phyloP scores from a whole-genome alignment of 2,329 filamentous ascomycete genomes.

The Fusarium citri region DNA sequence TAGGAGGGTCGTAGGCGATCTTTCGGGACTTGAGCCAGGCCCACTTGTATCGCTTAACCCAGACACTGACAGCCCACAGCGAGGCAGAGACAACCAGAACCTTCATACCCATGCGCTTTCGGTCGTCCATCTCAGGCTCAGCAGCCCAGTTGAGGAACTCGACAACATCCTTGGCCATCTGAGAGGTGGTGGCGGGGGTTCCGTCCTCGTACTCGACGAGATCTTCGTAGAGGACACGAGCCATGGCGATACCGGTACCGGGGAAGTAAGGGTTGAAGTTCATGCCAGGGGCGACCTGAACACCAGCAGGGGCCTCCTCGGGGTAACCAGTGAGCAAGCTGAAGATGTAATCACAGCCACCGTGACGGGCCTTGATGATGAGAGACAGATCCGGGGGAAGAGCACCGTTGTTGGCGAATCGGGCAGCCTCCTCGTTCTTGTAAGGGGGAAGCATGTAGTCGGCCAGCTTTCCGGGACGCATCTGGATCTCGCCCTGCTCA shows the following conservation, averaged over 20 bases:
- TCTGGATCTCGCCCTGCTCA: slow-evolving; percentile 97
- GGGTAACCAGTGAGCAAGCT: slow-evolving; percentile 96
- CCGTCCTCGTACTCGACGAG: slow-evolving; percentile 98
- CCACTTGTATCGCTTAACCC: slow-evolving; percentile 99
- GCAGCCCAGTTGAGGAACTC: slow-evolving; percentile 99
- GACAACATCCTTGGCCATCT: slow-evolving; percentile 99
- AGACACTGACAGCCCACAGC: slow-evolving; percentile 88
- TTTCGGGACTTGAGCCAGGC: slow-evolving; percentile 94
- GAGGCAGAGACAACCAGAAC: slow-evolving; percentile 82
- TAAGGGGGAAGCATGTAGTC: slow-evolving; percentile 96
- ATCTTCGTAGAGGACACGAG: slow-evolving; percentile 96
- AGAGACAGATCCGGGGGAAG: slow-evolving; percentile 96
- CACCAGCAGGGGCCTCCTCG: slow-evolving; percentile 93
- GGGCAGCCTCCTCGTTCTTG: slow-evolving; percentile 99
- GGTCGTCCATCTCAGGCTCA: slow-evolving; percentile 98
- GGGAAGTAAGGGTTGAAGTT: slow-evolving; percentile 99
- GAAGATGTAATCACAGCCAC: slow-evolving; percentile 99
- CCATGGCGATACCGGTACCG: slow-evolving; percentile 98
- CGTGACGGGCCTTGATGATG: slow-evolving; percentile 97
- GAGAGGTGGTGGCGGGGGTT: slow-evolving; percentile 92
- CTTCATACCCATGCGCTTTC: slow-evolving; percentile 99
- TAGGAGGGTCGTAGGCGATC: slow-evolving; percentile 86
- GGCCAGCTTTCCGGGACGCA: slow-evolving; percentile 97
- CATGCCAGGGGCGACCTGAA: slow-evolving; percentile 84
- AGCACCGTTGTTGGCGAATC: slow-evolving; percentile 98